These are phyloP conservation scores for Solanum rostratum DNA, from an alignment of 257 asterid genomes.

Conservation along the genomic window DNA sequence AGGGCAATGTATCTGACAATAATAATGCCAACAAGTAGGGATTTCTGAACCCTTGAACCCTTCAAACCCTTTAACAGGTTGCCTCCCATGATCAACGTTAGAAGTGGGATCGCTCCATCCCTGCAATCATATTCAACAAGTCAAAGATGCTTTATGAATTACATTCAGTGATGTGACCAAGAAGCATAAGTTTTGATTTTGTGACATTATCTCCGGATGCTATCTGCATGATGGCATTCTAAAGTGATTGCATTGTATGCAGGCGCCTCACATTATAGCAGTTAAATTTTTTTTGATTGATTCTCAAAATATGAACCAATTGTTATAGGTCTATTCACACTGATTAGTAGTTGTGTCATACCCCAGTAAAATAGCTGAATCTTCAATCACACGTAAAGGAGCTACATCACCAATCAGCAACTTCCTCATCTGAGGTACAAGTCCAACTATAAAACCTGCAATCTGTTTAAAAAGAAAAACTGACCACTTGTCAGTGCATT, in stretches of 20 bases:
- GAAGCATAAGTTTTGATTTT: background rate
- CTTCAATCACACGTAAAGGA: slow-evolving; percentile 65
- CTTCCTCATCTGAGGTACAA: slow-evolving; percentile 51
- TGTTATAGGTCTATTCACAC: background rate
- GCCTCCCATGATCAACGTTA: slow-evolving; percentile 79
- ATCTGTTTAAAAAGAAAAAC: slow-evolving; percentile 21
- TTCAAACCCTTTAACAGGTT: slow-evolving; percentile 67
- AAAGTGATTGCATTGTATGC: background rate
- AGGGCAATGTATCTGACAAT: slow-evolving; percentile 47
- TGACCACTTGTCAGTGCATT: background rate
- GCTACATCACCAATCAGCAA: slow-evolving; percentile 58
- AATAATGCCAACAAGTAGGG: slow-evolving; percentile 46
- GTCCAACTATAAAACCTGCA: slow-evolving; percentile 66
- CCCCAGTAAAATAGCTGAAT: slow-evolving; percentile 61
- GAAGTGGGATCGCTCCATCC: slow-evolving; percentile 82
- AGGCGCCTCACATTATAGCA: background rate
- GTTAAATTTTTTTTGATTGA: background rate
- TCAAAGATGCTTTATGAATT: background rate
- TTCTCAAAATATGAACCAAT: background rate
- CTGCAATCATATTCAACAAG: slow-evolving; percentile 24
- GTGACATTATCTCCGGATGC: background rate
- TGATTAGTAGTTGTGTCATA: slow-evolving; percentile 8
- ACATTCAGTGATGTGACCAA: background rate
- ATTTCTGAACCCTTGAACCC: slow-evolving; percentile 42
- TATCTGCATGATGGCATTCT: background rate